Percentiles rank a stretch among this genome's conserved stretches.
Evolutionary conservation across 805 yeast genomes (phyloP).

Genomic region (Teunomyces atbi): DNA sequence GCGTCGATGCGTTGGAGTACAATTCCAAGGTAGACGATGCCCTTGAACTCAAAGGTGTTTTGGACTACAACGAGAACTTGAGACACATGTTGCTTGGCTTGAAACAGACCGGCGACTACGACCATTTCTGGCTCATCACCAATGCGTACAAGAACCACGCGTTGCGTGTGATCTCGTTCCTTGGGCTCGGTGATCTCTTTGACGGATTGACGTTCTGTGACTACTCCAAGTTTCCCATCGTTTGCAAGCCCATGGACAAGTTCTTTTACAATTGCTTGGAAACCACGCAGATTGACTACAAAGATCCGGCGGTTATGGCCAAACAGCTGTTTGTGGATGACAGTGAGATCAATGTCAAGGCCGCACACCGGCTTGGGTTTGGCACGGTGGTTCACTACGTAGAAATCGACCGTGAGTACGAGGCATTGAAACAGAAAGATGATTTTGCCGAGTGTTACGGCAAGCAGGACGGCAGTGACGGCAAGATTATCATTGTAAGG

Average conservation of each 20-base stretch:
- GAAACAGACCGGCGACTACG: constrained; percentile 48
- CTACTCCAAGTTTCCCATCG: constrained; percentile 63
- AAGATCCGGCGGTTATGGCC: constrained; percentile 32
- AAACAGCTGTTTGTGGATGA: constrained; percentile 81
- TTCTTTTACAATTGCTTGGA: constrained; percentile 65
- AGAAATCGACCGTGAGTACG: constrained; percentile 62
- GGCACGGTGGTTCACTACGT: constrained; percentile 67
- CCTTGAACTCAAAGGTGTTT: constrained; percentile 76
- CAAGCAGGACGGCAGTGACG: constrained; percentile 25
- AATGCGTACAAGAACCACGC: constrained; percentile 95
- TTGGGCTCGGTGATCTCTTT: constrained; percentile 89
- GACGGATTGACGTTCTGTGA: constrained; percentile 95
- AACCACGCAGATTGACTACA: constrained; percentile 54
- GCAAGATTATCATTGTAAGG: constrained; percentile 50
- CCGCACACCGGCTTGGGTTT: constrained; percentile 74
- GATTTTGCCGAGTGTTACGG: constrained; percentile 38
- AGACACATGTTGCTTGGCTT: constrained; percentile 52
- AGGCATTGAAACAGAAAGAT: constrained; percentile 23
- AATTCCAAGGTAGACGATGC: constrained; percentile 90
- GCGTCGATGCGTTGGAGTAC: constrained; percentile 85
- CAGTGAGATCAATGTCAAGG: constrained; percentile 71
- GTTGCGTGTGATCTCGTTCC: constrained; percentile 66
- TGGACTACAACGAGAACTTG: constrained; percentile 57
- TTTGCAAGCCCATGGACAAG: constrained; percentile 85
- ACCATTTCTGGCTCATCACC: constrained; percentile 86